phyloP scores from a whole-genome alignment of 225 moss, liverwort and hornwort species.

The Neckera pumila region DNA sequence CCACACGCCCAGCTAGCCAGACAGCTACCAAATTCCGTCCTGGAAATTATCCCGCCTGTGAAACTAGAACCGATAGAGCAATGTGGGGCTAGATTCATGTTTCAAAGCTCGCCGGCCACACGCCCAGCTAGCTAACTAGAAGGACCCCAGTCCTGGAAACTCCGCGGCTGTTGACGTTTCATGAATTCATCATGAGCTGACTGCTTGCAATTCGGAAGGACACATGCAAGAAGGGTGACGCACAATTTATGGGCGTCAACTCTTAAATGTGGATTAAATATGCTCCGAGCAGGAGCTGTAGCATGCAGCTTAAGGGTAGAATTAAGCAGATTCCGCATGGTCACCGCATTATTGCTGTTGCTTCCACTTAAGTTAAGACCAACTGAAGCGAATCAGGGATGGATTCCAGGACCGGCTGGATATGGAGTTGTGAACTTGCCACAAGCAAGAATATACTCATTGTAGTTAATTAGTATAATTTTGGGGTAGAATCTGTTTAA shows the following conservation, averaged over 20 bases:
- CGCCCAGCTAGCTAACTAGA: neutral
- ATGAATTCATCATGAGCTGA: neutral
- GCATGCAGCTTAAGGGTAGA: neutral
- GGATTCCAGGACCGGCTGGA: neutral
- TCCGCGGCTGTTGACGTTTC: neutral
- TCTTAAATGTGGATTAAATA: neutral
- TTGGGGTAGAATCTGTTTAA: neutral
- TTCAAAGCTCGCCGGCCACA: neutral
- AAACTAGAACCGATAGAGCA: neutral
- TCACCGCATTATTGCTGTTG: neutral
- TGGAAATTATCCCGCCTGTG: neutral
- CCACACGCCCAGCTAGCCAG: neutral
- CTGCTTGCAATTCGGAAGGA: neutral
- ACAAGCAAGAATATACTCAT: neutral
- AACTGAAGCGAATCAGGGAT: neutral
- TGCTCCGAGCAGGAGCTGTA: neutral
- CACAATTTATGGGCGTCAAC: neutral
- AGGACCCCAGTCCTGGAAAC: neutral
- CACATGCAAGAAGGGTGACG: neutral
- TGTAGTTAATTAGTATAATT: neutral
- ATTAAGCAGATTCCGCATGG: neutral
- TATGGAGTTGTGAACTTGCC: neutral
- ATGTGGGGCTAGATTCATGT: neutral
- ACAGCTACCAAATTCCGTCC: neutral
- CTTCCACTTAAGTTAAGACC: neutral